Percentiles rank a stretch among this genome's conserved stretches.
Conservation (phyloP, 306 rosid genomes). For the Fagus sylvatica region DNA sequence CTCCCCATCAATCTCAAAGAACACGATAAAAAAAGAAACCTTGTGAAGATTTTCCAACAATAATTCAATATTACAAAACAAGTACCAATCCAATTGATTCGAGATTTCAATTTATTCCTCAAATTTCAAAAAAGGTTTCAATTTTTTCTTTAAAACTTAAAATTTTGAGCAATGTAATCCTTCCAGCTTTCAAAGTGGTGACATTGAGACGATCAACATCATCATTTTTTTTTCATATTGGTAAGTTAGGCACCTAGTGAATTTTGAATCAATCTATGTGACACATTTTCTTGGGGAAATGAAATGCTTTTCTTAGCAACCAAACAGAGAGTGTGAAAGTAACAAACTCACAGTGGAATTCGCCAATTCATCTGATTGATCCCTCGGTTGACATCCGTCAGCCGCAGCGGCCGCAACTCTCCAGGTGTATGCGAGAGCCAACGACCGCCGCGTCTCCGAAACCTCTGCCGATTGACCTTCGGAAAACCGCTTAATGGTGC, state of each 20-base stretch:
- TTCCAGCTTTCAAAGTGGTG: too few relatives aligned
- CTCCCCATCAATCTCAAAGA: not conserved
- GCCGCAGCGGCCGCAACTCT: conserved; percentile 52
- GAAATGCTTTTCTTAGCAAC: not conserved
- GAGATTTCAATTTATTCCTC: too few relatives aligned
- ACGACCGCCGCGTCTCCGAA: conserved; percentile 53
- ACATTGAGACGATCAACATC: too few relatives aligned
- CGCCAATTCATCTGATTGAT: conserved; percentile 49
- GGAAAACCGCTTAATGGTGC: conserved; percentile 50
- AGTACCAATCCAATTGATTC: not conserved
- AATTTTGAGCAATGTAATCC: too few relatives aligned
- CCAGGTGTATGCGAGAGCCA: conserved; percentile 59
- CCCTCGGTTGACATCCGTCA: conserved; percentile 73
- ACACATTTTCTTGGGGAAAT: not conserved
- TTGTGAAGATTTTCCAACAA: not conserved
- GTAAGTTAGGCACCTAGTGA: too few relatives aligned
- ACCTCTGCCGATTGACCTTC: conserved; percentile 42
- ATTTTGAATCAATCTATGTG: too few relatives aligned
- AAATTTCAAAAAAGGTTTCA: too few relatives aligned
- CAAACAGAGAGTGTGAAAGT: conserved; percentile 8
- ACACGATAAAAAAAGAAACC: not conserved
- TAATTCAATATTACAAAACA: not conserved
- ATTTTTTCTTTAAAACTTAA: too few relatives aligned
- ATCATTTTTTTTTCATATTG: too few relatives aligned
- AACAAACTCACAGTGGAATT: conserved; percentile 63